Base-by-base conservation (phyloP, 768 basidiomycete species). In the Lactifluus piperatus region DNA sequence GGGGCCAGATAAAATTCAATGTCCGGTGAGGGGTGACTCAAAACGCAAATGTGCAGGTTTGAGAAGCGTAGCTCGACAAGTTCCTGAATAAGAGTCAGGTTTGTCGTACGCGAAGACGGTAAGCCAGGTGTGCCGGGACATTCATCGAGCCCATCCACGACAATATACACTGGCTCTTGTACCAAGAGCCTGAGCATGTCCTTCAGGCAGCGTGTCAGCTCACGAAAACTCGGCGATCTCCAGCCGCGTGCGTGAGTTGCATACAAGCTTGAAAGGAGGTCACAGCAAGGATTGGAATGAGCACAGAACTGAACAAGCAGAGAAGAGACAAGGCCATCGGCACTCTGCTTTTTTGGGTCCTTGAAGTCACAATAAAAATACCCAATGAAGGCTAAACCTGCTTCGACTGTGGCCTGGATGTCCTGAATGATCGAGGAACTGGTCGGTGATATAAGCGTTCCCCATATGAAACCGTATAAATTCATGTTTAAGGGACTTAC, bases 341-440 rank as follows among this genome's bases (percentile, higher is more conserved):
- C 20, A 24, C 27, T 36, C 43, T 46, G 51, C 51, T 52, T 58
- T 32, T 45, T 51, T 10, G 24, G 36, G 20, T 58, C 57, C 14
- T 45, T 27, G 18, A 58, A 58, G 22, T 58, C 51, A 26, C 50
- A 58, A 24, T 58, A 58, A 29, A 58, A 58, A 30, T 52, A 58
- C 0, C 18, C 57, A 43, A 58, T 46, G 27, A 44, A 58, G 26
- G 43, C 44, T 16, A 58, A 45, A 14, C 44, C 44, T 30, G 49
- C 57, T 13, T 58, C 57, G 4, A 58, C 51, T 24, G 27, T n/a
- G 13, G n/a, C 26, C n/a, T 58, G 51, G 14, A 58, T 39, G 18
- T 58, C 44, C 20, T 58, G 43, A 39, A 58, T 30, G 11, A 58
- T 52, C 11, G 57, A 45, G 34, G 57, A 58, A 34, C 57, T 58